Conservation (phyloP, 73 alveolate species). For the Urostyla sp. region DNA sequence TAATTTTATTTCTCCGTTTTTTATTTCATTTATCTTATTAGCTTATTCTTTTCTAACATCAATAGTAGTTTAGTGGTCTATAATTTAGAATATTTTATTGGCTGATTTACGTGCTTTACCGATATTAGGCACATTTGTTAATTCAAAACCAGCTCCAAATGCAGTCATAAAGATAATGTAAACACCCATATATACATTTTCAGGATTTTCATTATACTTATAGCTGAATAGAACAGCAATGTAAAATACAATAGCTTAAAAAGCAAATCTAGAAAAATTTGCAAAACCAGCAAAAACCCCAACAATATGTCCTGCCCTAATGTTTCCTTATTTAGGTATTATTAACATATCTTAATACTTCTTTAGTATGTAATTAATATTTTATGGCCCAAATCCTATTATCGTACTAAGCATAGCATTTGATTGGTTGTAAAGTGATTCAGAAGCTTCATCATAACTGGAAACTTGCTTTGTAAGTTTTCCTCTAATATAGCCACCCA, state of each 20-base stretch:
- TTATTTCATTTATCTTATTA: not conserved
- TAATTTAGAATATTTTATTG: slow-evolving; percentile 27
- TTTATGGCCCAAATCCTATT: slow-evolving; percentile 77
- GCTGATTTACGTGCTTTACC: slow-evolving; percentile 65
- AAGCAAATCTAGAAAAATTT: slow-evolving; percentile 56
- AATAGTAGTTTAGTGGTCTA: slow-evolving; percentile 2
- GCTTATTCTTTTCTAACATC: not conserved
- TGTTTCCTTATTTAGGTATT: slow-evolving; percentile 41
- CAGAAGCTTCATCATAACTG: not conserved
- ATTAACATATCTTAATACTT: slow-evolving; percentile 60
- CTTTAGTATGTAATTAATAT: slow-evolving; percentile 57
- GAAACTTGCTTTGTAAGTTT: not conserved
- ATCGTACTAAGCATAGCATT: slow-evolving; percentile 79
- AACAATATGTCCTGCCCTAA: slow-evolving; percentile 60
- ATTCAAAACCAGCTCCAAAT: slow-evolving; percentile 13
- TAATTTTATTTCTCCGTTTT: slow-evolving; percentile 1
- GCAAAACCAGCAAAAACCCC: slow-evolving; percentile 77
- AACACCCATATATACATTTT: slow-evolving; percentile 42
- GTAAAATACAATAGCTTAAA: slow-evolving; percentile 74
- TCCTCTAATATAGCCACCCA: not conserved
- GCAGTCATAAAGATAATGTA: slow-evolving; percentile 7
- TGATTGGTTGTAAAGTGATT: slow-evolving; percentile 13
- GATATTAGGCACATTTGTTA: slow-evolving; percentile 74
- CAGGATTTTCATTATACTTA: slow-evolving; percentile 54
- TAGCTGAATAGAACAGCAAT: not conserved